Evolutionary conservation across 2,329 filamentous ascomycete genomes (phyloP).

Genomic region (Cordyceps farinosa): DNA sequence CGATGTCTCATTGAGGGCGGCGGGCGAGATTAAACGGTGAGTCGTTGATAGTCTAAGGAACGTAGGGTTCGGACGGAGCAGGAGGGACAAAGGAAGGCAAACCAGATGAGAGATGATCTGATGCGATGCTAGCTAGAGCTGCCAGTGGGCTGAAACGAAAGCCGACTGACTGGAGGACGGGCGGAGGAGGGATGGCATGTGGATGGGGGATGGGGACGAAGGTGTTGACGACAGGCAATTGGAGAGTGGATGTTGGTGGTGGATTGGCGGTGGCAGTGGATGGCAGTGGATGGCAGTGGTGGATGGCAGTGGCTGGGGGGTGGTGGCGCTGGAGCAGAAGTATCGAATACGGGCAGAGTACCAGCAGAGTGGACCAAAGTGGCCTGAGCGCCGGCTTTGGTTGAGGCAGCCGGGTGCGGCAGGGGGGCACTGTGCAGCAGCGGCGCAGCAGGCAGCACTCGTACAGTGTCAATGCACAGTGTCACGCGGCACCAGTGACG

Average conservation of each 20-base stretch:
- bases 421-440: background rate
- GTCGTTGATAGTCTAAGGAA: background rate
- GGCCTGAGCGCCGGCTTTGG: constrained; percentile 2
- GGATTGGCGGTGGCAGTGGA: background rate
- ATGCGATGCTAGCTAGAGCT: background rate
- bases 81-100: background rate
- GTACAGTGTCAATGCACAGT: background rate
- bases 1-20: background rate
- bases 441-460: background rate
- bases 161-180: background rate
- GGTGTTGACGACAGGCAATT: background rate
- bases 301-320: constrained; percentile 2
- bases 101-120: background rate
- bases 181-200: background rate
- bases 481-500: background rate
- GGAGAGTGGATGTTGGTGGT: background rate
- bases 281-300: background rate
- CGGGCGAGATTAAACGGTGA: background rate
- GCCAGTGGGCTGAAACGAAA: background rate
- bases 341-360: constrained; percentile 14
- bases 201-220: background rate
- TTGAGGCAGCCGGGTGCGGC: background rate
- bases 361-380: background rate
- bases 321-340: background rate
- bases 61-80: too few species aligned